Conservation (phyloP, 192 early-diverging fungal species). For the Funneliformis geosporum region DNA sequence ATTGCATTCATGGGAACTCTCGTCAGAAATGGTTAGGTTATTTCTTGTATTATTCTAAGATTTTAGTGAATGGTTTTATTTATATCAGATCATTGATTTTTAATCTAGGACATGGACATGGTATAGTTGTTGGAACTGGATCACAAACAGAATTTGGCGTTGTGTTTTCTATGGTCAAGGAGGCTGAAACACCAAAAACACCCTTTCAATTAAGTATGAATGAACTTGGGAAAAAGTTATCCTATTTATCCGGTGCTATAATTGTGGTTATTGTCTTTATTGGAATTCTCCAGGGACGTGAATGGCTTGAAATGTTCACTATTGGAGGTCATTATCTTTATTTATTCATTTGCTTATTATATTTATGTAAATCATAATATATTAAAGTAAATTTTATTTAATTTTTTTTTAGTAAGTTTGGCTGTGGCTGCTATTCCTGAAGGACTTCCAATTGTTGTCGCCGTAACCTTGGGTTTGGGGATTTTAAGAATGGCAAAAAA, state of each 20-base stretch:
- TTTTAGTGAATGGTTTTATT: not conserved
- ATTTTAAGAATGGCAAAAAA: conserved; percentile 91
- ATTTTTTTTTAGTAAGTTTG: conserved; percentile 63
- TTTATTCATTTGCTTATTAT: not conserved
- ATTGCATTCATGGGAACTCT: conserved; percentile 96
- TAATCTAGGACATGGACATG: conserved; percentile 69
- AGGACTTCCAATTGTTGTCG: conserved; percentile 95
- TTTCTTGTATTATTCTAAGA: not conserved
- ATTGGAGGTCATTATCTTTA: conserved; percentile 67
- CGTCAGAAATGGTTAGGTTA: conserved; percentile 69
- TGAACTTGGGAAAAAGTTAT: conserved; percentile 85
- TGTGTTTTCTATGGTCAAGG: conserved; percentile 92
- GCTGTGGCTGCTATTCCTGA: conserved; percentile 99
- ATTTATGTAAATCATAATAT: not conserved
- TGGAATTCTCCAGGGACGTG: conserved; percentile 85
- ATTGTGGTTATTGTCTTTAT: conserved; percentile 85
- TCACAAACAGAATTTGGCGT: conserved; percentile 92
- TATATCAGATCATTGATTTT: not conserved
- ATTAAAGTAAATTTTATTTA: no score
- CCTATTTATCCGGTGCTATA: conserved; percentile 80
- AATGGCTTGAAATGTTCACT: conserved; percentile 94
- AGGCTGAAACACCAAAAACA: conserved; percentile 86
- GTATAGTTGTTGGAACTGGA: conserved; percentile 89
- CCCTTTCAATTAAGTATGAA: conserved; percentile 95
- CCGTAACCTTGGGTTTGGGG: conserved; percentile 91